Evolutionary conservation across 2,329 filamentous ascomycete species (phyloP).

Genomic region (Eutypella sp.): DNA sequence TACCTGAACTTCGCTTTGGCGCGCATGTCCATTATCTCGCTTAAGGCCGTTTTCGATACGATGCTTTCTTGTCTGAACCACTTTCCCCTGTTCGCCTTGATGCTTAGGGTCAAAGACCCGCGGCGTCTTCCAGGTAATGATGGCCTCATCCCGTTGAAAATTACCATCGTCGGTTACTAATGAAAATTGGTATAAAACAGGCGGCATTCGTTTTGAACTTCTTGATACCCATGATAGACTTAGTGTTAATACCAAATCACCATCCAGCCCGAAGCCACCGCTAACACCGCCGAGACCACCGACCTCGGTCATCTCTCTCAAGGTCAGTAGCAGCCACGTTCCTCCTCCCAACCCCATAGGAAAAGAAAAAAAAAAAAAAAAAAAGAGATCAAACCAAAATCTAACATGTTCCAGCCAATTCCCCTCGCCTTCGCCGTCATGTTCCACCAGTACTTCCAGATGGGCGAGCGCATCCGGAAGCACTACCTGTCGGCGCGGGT

Average conservation of each 20-base stretch:
- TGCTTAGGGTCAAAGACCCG: slow-evolving; percentile 93
- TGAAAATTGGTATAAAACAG: slow-evolving; percentile 31
- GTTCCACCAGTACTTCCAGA: slow-evolving; percentile 96
- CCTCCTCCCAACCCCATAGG: background rate
- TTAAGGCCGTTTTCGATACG: slow-evolving; percentile 90
- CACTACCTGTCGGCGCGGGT: slow-evolving; percentile 91
- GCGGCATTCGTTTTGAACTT: slow-evolving; percentile 87
- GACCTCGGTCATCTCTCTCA: slow-evolving; percentile 80
- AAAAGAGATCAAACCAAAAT: too few relatives aligned
- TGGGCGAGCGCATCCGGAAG: slow-evolving; percentile 85
- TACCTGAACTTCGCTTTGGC: slow-evolving; percentile 94
- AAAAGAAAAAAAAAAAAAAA: too few relatives aligned
- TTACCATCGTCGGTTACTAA: slow-evolving; percentile 15
- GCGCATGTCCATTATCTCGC: slow-evolving; percentile 87
- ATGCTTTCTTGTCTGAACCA: slow-evolving; percentile 92
- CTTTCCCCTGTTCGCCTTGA: slow-evolving; percentile 93
- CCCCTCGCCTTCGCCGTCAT: slow-evolving; percentile 88
- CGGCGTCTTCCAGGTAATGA: slow-evolving; percentile 72
- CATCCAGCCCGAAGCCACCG: slow-evolving; percentile 9
- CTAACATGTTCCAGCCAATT: slow-evolving; percentile 57
- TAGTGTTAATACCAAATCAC: slow-evolving; percentile 29
- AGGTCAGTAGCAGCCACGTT: slow-evolving; percentile 48
- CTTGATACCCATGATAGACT: slow-evolving; percentile 61
- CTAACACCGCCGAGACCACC: slow-evolving; percentile 49
- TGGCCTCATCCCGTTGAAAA: background rate